Evolutionary conservation across 2,329 filamentous ascomycete genomes (phyloP), one percentile per base, ranked within the genome.

Genomic region (Aspergillus thermomutatus): DNA sequence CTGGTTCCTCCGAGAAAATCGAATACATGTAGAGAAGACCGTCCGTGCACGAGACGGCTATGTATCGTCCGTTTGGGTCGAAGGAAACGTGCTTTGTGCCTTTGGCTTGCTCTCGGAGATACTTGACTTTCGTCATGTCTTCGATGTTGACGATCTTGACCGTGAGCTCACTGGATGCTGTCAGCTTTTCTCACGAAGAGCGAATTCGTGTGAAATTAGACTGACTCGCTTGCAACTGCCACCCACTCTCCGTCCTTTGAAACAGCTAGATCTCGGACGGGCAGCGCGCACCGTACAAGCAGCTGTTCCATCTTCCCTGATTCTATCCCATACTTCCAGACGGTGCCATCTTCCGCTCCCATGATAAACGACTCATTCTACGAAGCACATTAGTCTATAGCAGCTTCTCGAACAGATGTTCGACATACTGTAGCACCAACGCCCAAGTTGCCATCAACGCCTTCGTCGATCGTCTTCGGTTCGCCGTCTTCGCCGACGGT

Each of bases 61-160:
- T 80, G 56, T 87, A 85, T 51, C 85, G 84, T 43, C 91, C 91
- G 57, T 84, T 89, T 4, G 88, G 87, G 64, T 97, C 91, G 74
- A 96, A 96, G 14, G 90, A 85, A 40, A 97, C 82, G 69, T 97
- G 91, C 71, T 96, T 96, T n/a, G 89, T 87, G n/a, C 91, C 87
- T 66, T 90, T 90, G 46, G 83, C 82, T 71, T 97, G 93, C 52
- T 96, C 91, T 61, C 90, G 86, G 8, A 99, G 82, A 62, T 89
- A 88, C 66, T 89, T 86, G 50, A 96, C 83, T 62, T 86, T 83
- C 23, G 82, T 87, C 72, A 88, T 92, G 70, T 97, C 90, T 49
- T 87, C 81, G 31, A 88, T 89, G 66, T 89, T 89, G 60, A 99
- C 91, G 23, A 99, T 79, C 72, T 96, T 96, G 64, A 97, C 91